phyloP scores from a whole-genome alignment of 2,329 filamentous ascomycete genomes.

The Apiospora marii region DNA sequence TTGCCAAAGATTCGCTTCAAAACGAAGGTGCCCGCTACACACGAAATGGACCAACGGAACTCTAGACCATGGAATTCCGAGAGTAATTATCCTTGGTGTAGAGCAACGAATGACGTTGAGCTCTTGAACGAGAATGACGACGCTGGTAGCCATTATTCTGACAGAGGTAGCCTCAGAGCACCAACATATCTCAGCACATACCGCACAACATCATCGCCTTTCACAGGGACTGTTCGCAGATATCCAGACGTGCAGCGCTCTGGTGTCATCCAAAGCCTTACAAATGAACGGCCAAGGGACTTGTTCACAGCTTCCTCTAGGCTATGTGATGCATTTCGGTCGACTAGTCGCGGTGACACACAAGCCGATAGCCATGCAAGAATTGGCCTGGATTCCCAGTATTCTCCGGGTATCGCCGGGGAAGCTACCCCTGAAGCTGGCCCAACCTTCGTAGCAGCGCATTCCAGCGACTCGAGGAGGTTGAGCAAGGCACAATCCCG shows the following conservation, averaged over 20 bases:
- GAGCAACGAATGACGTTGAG: constrained; percentile 28
- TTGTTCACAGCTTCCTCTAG: constrained; percentile 36
- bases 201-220: constrained; percentile 24
- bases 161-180: constrained; percentile 38
- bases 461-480: not conserved
- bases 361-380: not conserved
- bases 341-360: not conserved
- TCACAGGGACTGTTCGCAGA: constrained; percentile 35
- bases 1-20: constrained; percentile 39
- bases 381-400: not conserved
- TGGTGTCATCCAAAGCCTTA: constrained; percentile 31
- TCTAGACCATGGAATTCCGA: constrained; percentile 28
- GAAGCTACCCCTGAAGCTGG: not conserved
- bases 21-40: constrained; percentile 32
- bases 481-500: not conserved
- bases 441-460: not conserved
- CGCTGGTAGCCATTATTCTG: constrained; percentile 25
- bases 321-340: constrained; percentile 25
- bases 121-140: constrained; percentile 1
- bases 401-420: not conserved
- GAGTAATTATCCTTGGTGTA: constrained; percentile 28
- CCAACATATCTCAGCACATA: constrained; percentile 31
- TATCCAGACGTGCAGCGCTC: constrained; percentile 31
- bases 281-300: constrained; percentile 35
- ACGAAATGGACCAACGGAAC: constrained; percentile 27